Base-by-base conservation (phyloP, 345 rosid species). In the Salix purpurea region DNA sequence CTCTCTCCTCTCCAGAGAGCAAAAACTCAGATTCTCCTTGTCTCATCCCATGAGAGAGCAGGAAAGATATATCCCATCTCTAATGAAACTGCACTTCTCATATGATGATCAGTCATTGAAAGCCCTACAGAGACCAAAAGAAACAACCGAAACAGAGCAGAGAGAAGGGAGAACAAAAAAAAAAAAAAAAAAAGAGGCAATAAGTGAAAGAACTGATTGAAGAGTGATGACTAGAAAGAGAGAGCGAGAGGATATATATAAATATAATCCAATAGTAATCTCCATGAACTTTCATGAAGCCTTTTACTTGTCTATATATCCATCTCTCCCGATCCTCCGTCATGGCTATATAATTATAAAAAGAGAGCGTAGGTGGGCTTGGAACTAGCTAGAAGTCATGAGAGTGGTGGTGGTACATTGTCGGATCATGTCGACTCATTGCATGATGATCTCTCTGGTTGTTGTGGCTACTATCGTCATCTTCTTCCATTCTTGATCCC, bases 351-450 rank as follows among this genome's bases (percentile, higher is more conserved):
- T 39, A 69, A 66, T 21, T 69, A 67, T 39, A 11, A 39, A 19
- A 52, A 40, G 14, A 2, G 46, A 39, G 30, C 48, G 13, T 42
- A 23, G 26, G 52, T 42, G 42, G 37, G 40, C 19, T 34, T 8
- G 40, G 66, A 62, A 5, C 34, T 78, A 76, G 80, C 87, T 92
- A 92, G 84, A 77, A 90, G 39, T 92, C 90, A 71, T 88, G 92
- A 65, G 89, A 86, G 81, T 71, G 83, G 21, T 91, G 97, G 81
- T 87, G 92, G 83, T 89, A 92, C 86, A 89, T 88, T 68, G 94
- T 73, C 30, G 91, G 84, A 73, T 89, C 92, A 74, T 91, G 94
- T 74, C 92, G 89, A 76, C 81, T 88, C 84, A 90, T 78, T 48
- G 86, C 64, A 58, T 58, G 64, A 58, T 58, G 85, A 80, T 88